Percentiles rank a stretch among this genome's conserved stretches.
Conservation (phyloP, 441 rosid genomes). For the Bocquillonia castaneifolia region DNA sequence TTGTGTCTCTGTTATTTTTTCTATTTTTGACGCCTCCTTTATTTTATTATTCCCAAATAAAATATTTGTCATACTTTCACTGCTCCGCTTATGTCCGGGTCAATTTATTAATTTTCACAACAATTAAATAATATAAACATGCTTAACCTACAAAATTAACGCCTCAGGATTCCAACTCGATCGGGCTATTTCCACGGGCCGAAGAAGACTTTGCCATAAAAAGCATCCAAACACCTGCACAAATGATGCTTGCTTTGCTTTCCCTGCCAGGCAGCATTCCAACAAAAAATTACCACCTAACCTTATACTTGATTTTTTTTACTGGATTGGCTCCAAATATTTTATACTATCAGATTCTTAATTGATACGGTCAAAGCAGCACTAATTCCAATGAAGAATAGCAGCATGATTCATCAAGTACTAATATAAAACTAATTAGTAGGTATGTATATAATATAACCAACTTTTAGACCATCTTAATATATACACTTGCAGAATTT, state of each 20-base stretch:
- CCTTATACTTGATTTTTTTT: neutral
- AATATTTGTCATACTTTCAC: no score
- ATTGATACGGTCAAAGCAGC: constrained; percentile 9
- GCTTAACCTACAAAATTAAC: no score
- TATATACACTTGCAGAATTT: no score
- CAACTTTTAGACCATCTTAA: no score
- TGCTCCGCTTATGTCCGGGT: no score
- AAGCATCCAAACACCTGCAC: neutral
- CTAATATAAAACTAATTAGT: neutral
- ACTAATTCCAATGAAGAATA: constrained; percentile 3
- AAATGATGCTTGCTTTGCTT: no score
- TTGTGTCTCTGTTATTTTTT: no score
- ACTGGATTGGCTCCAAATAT: neutral
- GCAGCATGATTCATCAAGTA: neutral
- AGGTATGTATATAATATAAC: neutral
- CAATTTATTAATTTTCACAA: no score
- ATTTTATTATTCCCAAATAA: neutral
- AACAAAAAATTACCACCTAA: neutral
- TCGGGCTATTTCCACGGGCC: no score
- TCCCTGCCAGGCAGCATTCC: neutral
- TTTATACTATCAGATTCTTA: neutral
- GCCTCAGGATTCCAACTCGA: neutral
- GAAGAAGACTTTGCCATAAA: constrained; percentile 1
- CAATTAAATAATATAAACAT: no score
- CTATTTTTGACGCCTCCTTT: neutral